Evolutionary conservation across 306 rosid genomes (phyloP), one percentile per base, ranked within the genome.

Genomic region (Begonia peltatifolia): DNA sequence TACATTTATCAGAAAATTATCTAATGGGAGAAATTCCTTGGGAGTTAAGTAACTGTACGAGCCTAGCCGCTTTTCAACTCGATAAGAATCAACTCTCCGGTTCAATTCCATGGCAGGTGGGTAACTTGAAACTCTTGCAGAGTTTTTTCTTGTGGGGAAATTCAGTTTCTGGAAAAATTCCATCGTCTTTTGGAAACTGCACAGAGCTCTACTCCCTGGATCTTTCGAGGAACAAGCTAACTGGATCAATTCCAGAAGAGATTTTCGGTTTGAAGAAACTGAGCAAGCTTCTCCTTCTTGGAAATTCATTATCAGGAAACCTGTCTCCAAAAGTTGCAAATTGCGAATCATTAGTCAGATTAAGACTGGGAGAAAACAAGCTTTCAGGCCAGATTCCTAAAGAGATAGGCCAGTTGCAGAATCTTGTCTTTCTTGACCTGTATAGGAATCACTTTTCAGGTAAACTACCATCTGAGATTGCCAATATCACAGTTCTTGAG

Each of bases 31-130:
- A 59, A 41, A 81, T 90, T 41, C 95, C 95, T 3, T 76, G 80
- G 82, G 84, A 83, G 80, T 68, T 90, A 65, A 69, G 95, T 58
- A 86, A 86, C 87, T 86, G 95, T 52, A 71, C 92, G 3, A 90
- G 95, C 74, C 84, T 90, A 12, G 80, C 86, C 12, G 80, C 82
- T 14, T 74, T 86, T 71, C 99, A 90, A 80, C 88, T 90, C 51
- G 99, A 90, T 47, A 90, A 90, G 71, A 90, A 90, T 54, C 92
- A 83, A 66, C 64, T 90, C 43, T 83, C 99, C 57, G 99, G 99
- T 60, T 62, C 68, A 12, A 90, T 90, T 69, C 99, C 99, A 11
- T 58, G 74, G 80, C 79, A 86, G 62, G 64, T 90, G 54, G 94
- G 99, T 6, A 75, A 84, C 10, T 63, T 90, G 65, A 79, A 83